Conservation (phyloP, 345 rosid genomes). For the Hypericum androsaemum region DNA sequence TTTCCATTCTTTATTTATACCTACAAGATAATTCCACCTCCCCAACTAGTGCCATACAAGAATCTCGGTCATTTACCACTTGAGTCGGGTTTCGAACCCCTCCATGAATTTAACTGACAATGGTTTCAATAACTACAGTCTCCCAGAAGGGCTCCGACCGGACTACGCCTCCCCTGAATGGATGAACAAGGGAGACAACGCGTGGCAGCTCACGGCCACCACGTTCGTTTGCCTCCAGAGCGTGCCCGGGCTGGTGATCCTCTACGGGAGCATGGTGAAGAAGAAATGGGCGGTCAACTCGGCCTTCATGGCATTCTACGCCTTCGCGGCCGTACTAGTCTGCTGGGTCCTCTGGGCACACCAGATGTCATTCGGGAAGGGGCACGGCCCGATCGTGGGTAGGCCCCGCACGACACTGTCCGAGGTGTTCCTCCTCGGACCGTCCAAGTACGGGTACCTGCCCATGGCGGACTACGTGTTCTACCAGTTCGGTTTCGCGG, state of each 20-base stretch:
- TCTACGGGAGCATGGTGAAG: constrained; percentile 59
- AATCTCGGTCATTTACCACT: background rate
- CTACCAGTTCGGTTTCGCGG: constrained; percentile 54
- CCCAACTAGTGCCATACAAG: background rate
- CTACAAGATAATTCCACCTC: background rate
- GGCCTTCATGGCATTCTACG: constrained; percentile 58
- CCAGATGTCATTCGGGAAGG: constrained; percentile 36
- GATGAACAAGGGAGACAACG: constrained; percentile 42
- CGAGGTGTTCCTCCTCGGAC: constrained; percentile 3
- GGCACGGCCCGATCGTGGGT: constrained; percentile 23
- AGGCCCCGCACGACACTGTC: constrained; percentile 20
- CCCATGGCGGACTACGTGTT: constrained; percentile 38
- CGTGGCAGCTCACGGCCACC: constrained; percentile 55
- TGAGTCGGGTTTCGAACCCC: too few species aligned
- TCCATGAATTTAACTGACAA: constrained; percentile 4
- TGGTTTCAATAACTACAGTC: background rate
- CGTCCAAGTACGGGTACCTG: background rate
- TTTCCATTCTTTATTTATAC: constrained; percentile 10
- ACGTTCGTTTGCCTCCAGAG: constrained; percentile 46
- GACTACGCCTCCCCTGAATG: constrained; percentile 28
- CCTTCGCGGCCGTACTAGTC: constrained; percentile 38
- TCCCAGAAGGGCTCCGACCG: constrained; percentile 18
- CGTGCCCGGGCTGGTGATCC: constrained; percentile 52
- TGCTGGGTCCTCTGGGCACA: constrained; percentile 59
- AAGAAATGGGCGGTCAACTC: constrained; percentile 66